Base-by-base conservation (phyloP, 106 monocot genomes). In the Amphibolis antarctica region DNA sequence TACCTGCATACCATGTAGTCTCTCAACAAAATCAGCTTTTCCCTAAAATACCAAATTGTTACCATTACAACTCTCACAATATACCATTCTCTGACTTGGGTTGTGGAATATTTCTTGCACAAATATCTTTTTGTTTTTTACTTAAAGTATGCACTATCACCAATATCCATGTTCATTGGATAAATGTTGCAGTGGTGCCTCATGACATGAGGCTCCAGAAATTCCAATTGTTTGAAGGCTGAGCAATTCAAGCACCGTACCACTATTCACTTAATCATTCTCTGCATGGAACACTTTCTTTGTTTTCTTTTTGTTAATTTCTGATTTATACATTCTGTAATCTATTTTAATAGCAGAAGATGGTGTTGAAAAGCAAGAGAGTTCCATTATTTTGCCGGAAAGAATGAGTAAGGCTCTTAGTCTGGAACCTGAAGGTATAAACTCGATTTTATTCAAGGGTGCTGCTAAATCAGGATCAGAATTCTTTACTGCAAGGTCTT, bases 391-490 rank as follows among this genome's bases (percentile, higher is more conserved):
- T 17, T 70, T 89, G 69, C 76, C 71, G 25, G 67, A 84, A 58
- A 30, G 65, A 24, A 75, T 82, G 53, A 74, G 82, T 17, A 84
- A 84, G 58, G 82, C 84, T 49, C 69, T 90, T 50, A 74, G 28
- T 67, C 62, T 84, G 57, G 76, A 62, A 66, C 69, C 60, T 42
- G 55, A 74, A 54, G 50, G 63, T 10, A 47, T 69, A 5, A 70
- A 96, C 76, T 72, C 84, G 4, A 63, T 96, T 67, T 64, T 96
- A 73, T 96, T 79, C 72, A 82, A 87, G 69, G 96, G 96, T 44
- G 62, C 65, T 64, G 96, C 86, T 46, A 77, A 54, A 72, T 80
- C 86, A 9, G 86, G 82, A 12, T 72, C 84, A 5, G 96, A 96
- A 42, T 90, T 71, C 58, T 79, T 90, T 45, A 64, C 84, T 23